Base-by-base conservation (phyloP, 176 grass and related monocot species). In the Triticum urartu region DNA sequence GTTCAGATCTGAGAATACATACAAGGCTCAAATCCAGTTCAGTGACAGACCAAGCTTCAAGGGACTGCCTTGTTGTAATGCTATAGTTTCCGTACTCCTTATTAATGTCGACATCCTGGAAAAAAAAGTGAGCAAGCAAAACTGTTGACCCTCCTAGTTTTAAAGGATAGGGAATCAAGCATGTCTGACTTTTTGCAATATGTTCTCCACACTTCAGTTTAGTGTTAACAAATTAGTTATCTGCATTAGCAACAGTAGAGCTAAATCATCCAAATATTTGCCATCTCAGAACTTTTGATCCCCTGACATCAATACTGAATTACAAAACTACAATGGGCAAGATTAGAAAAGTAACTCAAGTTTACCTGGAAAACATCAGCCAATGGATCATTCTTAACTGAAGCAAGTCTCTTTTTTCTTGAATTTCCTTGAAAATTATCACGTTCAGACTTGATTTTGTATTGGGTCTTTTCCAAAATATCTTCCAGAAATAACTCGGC, bases 21-120 rank as follows among this genome's bases (percentile, higher is more conserved):
- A 95, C 96, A 84, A 98, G 93, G 86, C 90, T 89, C 81, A 95
- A 83, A 86, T 98, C 92, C 77, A 98, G 28, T 82, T 95, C 90
- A 34, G 61, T 58, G 38, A 82, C 88, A 79, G 86, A 88, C 96
- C 96, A 98, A 82, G 90, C 86, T 92, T 98, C 96, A 88, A 98
- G 91, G 78, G 96, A 98, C 39, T 92, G 96, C 81, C 88, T 98
- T 71, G 93, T 98, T 78, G 86, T 59, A 43, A 80, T 36, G 64
- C 79, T 95, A 70, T 92, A 98, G 47, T 88, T 92, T 86, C 88
- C 87, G 75, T 95, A 98, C 26, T 90, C 86, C 70, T 84, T 91
- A 81, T 89, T 45, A 88, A 95, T 92, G 79, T 98, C 91, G 40
- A 92, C 63, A 75, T 80, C 86, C 96, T 98, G 80, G 35, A 12